Evolutionary conservation across 2,329 filamentous ascomycete genomes (phyloP), one percentile per base, ranked within the genome.

Genomic region (Magnaporthiopsis poae): DNA sequence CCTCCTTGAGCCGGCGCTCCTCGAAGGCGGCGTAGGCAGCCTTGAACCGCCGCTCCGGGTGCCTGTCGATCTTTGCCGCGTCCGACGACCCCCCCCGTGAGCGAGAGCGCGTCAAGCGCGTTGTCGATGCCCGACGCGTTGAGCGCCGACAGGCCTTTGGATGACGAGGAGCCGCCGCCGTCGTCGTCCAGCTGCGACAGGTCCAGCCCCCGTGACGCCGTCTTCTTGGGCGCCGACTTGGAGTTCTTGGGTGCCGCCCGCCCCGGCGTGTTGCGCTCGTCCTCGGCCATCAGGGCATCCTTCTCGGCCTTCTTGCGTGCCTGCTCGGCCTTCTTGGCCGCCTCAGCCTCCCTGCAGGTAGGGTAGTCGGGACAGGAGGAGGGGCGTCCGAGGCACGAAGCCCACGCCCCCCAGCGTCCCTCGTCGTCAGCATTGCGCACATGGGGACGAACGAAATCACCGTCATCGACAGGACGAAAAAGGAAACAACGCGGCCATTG

Each of bases 91-190:
- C 33, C 33, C 33, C 77, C 78, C 21, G 84, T 82, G 65, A 97
- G 78, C 2, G 86, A 87, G 35, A 98, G 85, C 3, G 92, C 92
- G 73, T 97, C 93, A 64, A 98, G 86, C 0, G 92, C 92, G 73
- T 97, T 94, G 76, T 98, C 93, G 77, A 99, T 96, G 73, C 92
- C 92, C 0, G 89, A 84, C 3, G 92, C 93, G 76, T 89, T 93
- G 72, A 97, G 84, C 0, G 90, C 78, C 0, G 82, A 71, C 12
- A 87, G 77, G 66, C 70, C 67, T 69, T 75, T 79, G 69, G 85
- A 12, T 12, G 31, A n/a, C 5, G n/a, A 25, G 63, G 31, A 31
- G 31, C 31, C 31, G 31, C 46, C 56, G 39, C 56, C 52, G 52
- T 60, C 56, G 5, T 39, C 85, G 62, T 78, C 81, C 72, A 96